A percentile compares a stretch with the other conserved stretches of the same genome.
Evolutionary conservation across 2,329 filamentous ascomycete genomes (phyloP).

Genomic region (Stromatinia cepivora): DNA sequence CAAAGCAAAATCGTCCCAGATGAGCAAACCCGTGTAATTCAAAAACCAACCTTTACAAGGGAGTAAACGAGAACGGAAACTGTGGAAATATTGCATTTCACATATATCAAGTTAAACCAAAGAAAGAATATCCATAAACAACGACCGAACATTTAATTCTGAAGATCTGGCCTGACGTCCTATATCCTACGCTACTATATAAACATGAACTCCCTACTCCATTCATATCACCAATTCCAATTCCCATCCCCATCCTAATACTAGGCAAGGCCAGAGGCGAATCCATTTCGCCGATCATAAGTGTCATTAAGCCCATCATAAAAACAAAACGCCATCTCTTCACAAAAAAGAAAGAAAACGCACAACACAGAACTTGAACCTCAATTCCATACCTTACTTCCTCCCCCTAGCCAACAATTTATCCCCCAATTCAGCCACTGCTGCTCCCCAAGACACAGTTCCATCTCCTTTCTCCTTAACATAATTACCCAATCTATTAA

Average conservation of each 20-base stretch:
- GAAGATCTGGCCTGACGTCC: too few species aligned
- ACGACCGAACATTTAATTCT: too few species aligned
- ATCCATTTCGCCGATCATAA: not conserved
- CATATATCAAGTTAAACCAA: too few species aligned
- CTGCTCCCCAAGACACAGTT: slow-evolving; percentile 54
- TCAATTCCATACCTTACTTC: slow-evolving; percentile 43
- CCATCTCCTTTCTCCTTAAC: slow-evolving; percentile 36
- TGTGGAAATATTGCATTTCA: too few species aligned
- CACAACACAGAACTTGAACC: slow-evolving; percentile 33
- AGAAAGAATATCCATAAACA: too few species aligned
- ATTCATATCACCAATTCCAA: not conserved
- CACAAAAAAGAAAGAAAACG: not conserved
- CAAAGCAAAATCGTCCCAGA: too few species aligned
- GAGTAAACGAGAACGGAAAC: too few species aligned
- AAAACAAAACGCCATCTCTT: not conserved
- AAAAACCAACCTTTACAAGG: too few species aligned
- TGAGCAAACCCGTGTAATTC: too few species aligned
- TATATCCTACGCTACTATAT: too few species aligned
- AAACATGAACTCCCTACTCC: not conserved
- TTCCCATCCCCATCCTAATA: too few species aligned
- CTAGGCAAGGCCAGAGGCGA: too few species aligned
- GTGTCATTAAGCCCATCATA: not conserved
- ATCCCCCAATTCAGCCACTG: slow-evolving; percentile 55
- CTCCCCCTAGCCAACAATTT: slow-evolving; percentile 57
- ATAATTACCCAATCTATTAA: slow-evolving; percentile 50